phyloP scores from a whole-genome alignment of 371 early-diverging fungal species.

The Smittium culicis region DNA sequence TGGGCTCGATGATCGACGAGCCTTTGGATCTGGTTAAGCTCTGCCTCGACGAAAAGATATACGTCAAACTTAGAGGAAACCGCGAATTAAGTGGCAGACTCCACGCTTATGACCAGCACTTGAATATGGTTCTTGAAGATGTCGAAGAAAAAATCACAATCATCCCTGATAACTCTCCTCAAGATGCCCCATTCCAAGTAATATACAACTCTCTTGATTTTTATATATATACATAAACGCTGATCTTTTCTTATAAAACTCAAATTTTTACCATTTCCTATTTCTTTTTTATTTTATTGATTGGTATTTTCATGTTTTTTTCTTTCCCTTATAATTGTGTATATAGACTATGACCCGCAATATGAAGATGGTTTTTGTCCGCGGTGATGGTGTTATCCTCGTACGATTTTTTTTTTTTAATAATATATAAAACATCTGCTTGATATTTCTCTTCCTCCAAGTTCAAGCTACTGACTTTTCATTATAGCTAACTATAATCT shows the following conservation, averaged over 20 bases:
- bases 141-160: constrained; percentile 87
- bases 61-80: constrained; percentile 90
- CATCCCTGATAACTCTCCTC: constrained; percentile 72
- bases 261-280: no score
- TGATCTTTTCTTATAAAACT: no score
- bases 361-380: constrained; percentile 91
- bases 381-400: constrained; percentile 93
- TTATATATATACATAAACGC: no score
- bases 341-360: constrained; percentile 55
- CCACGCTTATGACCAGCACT: constrained; percentile 91
- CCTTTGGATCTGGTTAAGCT: constrained; percentile 89
- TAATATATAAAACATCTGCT: no score
- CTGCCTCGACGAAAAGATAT: constrained; percentile 85
- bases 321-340: not conserved
- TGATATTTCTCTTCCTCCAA: no score
- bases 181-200: constrained; percentile 53
- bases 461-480: no score
- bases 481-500: not conserved
- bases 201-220: no score
- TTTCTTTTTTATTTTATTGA: constrained; percentile 10
- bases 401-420: constrained; percentile 35
- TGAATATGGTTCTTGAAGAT: constrained; percentile 92
- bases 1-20: constrained; percentile 30
- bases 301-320: constrained; percentile 28
- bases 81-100: constrained; percentile 80